Evolutionary conservation across 2,329 filamentous ascomycete genomes (phyloP).

Genomic region (Xylariales sp.): DNA sequence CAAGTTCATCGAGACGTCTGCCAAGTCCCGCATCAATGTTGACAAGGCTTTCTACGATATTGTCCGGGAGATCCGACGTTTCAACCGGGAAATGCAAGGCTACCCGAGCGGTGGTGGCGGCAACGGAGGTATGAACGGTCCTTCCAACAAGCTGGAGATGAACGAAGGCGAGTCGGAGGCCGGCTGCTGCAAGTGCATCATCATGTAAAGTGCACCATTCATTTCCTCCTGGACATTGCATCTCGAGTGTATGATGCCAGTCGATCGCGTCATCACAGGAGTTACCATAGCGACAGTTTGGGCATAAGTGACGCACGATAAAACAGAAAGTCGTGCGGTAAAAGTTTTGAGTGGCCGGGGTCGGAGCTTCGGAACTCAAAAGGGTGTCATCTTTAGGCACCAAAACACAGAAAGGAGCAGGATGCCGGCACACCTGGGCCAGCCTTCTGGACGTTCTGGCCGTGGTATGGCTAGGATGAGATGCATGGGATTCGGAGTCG

Average conservation of each 20-base stretch:
- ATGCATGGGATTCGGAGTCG: conserved; percentile 26
- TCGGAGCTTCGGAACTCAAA: conserved; percentile 1
- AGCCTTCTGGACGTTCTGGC: conserved; percentile 17
- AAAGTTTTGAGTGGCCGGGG: no score
- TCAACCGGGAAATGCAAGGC: conserved; percentile 96
- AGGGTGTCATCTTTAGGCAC: no score
- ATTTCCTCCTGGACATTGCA: no score
- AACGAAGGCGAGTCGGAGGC: conserved; percentile 62
- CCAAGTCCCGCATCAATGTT: conserved; percentile 96
- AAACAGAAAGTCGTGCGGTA: no score
- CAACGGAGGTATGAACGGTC: conserved; percentile 57
- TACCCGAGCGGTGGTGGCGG: conserved; percentile 69
- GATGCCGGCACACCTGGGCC: conserved; percentile 4
- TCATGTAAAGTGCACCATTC: conserved; percentile 68
- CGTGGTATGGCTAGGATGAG: conserved; percentile 20
- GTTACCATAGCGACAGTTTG: no score
- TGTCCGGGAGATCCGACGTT: conserved; percentile 94
- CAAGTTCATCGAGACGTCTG: conserved; percentile 99
- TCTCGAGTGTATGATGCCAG: no score
- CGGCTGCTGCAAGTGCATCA: conserved; percentile 84
- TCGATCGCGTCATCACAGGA: no score
- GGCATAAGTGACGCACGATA: no score
- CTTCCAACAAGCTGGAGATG: conserved; percentile 72
- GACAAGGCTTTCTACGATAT: conserved; percentile 99
- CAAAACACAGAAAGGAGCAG: conserved; percentile 4